Evolutionary conservation across 1,284 basidiomycete species (phyloP).

Genomic region (Cryptococcus sp.): DNA sequence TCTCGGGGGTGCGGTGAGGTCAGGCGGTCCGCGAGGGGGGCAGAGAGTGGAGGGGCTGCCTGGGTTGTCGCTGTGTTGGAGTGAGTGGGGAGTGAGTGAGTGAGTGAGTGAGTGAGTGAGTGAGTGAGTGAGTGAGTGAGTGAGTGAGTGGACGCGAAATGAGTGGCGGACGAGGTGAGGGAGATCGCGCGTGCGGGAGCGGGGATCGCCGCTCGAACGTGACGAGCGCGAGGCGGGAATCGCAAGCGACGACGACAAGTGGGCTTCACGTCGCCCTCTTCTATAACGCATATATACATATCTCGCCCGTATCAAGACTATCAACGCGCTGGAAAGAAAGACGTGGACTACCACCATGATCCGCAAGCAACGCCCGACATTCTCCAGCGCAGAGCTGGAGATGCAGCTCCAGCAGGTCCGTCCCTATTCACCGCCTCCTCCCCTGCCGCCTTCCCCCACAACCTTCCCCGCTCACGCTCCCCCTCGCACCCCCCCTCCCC

Average conservation of each 20-base stretch:
- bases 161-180: background rate
- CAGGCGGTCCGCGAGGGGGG: background rate
- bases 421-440: background rate
- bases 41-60: background rate
- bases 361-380: constrained; percentile 42
- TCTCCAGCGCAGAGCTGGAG: constrained; percentile 48
- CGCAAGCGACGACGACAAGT: background rate
- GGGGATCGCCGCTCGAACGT: constrained; percentile 1
- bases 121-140: too few species aligned
- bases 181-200: background rate
- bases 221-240: background rate
- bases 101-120: too few species aligned
- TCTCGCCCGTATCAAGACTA: too few species aligned
- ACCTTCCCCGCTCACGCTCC: background rate
- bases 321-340: background rate
- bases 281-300: too few species aligned
- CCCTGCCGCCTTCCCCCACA: background rate
- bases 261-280: too few species aligned
- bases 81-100: too few species aligned
- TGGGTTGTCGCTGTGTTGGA: background rate
- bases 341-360: constrained; percentile 28
- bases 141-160: background rate
- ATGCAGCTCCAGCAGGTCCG: constrained; percentile 49
- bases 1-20: background rate
- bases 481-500: background rate